Percentiles rank a stretch among this genome's conserved stretches.
Evolutionary conservation across 345 rosid genomes (phyloP).

Genomic region (Brassica napus): DNA sequence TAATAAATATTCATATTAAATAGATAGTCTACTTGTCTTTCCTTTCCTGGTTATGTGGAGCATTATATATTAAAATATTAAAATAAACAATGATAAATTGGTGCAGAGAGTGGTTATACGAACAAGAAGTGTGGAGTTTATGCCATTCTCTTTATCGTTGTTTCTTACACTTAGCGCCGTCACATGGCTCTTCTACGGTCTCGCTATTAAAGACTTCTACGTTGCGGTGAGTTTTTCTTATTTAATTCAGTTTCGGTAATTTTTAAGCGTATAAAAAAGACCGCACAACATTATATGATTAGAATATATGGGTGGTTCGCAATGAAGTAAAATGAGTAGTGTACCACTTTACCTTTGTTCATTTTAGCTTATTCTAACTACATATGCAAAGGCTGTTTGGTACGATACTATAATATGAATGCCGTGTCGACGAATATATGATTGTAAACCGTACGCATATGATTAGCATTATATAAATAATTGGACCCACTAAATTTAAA

Average conservation of each 20-base stretch:
- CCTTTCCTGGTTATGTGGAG: conserved; percentile 5
- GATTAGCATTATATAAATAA: background rate
- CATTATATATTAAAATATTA: conserved; percentile 15
- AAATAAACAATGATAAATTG: background rate
- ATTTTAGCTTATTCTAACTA: conserved; percentile 14
- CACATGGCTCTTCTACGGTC: conserved; percentile 61
- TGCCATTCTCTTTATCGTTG: conserved; percentile 58
- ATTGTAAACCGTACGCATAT: conserved; percentile 29
- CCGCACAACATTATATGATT: conserved; percentile 27
- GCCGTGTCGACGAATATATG: conserved; percentile 32
- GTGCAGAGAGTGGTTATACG: conserved; percentile 47
- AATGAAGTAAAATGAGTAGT: conserved; percentile 29
- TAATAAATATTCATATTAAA: background rate
- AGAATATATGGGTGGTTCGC: conserved; percentile 11
- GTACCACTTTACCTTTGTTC: conserved; percentile 13
- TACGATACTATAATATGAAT: background rate
- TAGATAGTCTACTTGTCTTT: background rate
- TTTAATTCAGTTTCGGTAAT: background rate
- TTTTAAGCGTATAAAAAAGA: conserved; percentile 23
- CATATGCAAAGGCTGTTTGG: conserved; percentile 1
- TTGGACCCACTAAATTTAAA: conserved; percentile 29
- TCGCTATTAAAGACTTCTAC: conserved; percentile 49
- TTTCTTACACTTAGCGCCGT: conserved; percentile 61
- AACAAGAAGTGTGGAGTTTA: conserved; percentile 69
- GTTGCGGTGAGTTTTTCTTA: conserved; percentile 45